Evolutionary conservation across 139 green algal genomes (phyloP), one percentile per base, ranked within the genome.

Genomic region (Trebouxia sp.): DNA sequence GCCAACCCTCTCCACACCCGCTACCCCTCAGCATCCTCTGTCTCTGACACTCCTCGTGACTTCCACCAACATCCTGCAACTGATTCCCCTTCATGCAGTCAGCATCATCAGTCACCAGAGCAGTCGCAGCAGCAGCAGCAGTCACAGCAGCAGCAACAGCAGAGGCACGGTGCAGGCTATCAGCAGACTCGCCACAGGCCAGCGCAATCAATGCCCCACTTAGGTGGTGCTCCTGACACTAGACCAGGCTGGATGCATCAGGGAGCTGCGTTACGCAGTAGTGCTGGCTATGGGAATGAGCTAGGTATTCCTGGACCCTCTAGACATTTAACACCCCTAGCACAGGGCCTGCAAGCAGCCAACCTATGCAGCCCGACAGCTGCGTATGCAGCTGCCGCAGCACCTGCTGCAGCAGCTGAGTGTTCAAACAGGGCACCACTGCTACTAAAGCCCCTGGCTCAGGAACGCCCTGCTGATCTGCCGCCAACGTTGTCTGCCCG

Each of bases 251-350:
- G 47, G 47, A 53, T 72, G 32, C 37, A 32, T n/a, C 32, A 15
- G 11, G 62, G 32, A 5, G 32, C 26, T 45, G 62, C 42, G 20
- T 26, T 77, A 24, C 69, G 41, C 69, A 55, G 42, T 10, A 77
- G 69, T 35, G 69, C 69, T 26, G 69, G 69, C 3, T 77, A 77
- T 41, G 69, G 69, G 0, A 77, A 77, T 20, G 69, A 77, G 42
- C 69, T 77, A 41, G 69, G 69, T 17, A 22, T 77, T 37, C 69
- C 69, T 38, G 69, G 69, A 26, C 69, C 69, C n/a, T 77, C 69
- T 7, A 37, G 43, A 4, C 42, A 55, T 38, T 41, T 77, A 26
- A 56, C 41, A 12, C 69, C 69, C 9, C 24, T 77, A 28, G 69
- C 41, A 20, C 41, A 37, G 43, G 69, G 69, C 22, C 41, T 77